phyloP scores from a whole-genome alignment of 1,139 yeast species.

The Sugiyamaella grinbergsii region DNA sequence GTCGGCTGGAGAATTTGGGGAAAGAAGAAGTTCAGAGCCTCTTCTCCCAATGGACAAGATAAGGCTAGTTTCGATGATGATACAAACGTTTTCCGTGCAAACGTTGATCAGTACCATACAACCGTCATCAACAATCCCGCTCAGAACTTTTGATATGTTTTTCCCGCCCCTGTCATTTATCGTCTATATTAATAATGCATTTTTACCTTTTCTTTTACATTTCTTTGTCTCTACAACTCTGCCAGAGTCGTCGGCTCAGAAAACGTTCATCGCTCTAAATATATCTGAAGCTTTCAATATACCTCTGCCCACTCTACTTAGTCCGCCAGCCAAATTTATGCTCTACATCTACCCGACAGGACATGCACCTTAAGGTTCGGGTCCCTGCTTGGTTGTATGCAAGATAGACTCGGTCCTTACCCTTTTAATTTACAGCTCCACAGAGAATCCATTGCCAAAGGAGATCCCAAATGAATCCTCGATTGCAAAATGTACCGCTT shows the following conservation, averaged over 20 bases:
- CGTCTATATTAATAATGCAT: conserved; percentile 12
- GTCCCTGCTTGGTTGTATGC: not conserved
- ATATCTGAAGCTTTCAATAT: too few relatives aligned
- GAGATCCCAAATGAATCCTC: not conserved
- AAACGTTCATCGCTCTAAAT: too few relatives aligned
- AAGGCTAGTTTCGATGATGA: conserved; percentile 35
- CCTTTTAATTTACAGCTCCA: not conserved
- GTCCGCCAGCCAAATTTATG: too few relatives aligned
- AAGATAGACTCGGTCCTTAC: not conserved
- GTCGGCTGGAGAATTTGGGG: conserved; percentile 36
- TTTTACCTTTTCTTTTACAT: not conserved
- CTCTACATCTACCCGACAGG: too few relatives aligned
- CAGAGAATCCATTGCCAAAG: too few relatives aligned
- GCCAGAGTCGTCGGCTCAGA: too few relatives aligned
- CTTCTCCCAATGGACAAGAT: conserved; percentile 24
- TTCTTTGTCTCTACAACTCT: too few relatives aligned
- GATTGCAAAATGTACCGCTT: too few relatives aligned
- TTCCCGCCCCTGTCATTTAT: not conserved
- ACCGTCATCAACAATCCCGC: conserved; percentile 39
- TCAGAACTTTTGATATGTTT: conserved; percentile 38
- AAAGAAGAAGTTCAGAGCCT: conserved; percentile 24
- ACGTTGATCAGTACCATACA: conserved; percentile 44
- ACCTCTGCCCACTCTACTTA: not conserved
- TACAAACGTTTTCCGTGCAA: conserved; percentile 43
- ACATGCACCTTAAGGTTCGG: not conserved